Evolutionary conservation across 139 green algal species (phyloP), one percentile per base, ranked within the genome.

Genomic region (Pycnococcus provasolii): DNA sequence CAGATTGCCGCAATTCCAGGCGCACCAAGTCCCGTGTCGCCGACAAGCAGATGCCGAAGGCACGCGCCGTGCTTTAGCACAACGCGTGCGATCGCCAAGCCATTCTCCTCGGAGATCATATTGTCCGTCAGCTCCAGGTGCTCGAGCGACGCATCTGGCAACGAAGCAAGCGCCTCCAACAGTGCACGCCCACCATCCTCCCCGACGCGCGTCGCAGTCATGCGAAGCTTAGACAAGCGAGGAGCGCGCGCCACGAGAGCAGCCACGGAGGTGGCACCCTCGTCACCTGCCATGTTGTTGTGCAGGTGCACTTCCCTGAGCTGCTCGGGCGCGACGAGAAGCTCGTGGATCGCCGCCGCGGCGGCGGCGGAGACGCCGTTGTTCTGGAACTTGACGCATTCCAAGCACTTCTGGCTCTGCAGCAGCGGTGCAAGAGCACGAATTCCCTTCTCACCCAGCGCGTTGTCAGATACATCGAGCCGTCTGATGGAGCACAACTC

Each of bases 231-330:
- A 37, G 71, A 15, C 43, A 75, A 55, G n/a, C 52, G 42, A 2
- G 60, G 65, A 13, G 69, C 60, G 11, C 64, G 58, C 43, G 47
- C 46, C 13, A 75, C 26, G 39, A 75, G n/a, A 5, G 39, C 42
- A 1, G 48, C 69, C 15, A 75, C 44, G 61, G 59, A 53, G 4
- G 64, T 53, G 2, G 69, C 63, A 13, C 69, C 69, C 42, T 75
- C 69, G 37, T 75, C 47, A 6, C 60, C 69, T 0, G 57, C 71
- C 69, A 75, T 75, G 62, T 75, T 75, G 43, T 75, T 75, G 52
- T 75, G 42, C n/a, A 75, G 52, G 42, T 75, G 69, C 45, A 72
- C 52, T 43, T 53, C 60, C 37, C 42, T 75, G 8, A 75, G 69
- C 44, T 37, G 58, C n/a, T 62, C 48, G 6, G 57, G 58, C 8